Evolutionary conservation across 805 yeast genomes (phyloP), one percentile per base, ranked within the genome.

Genomic region (Teunomyces pallodes): DNA sequence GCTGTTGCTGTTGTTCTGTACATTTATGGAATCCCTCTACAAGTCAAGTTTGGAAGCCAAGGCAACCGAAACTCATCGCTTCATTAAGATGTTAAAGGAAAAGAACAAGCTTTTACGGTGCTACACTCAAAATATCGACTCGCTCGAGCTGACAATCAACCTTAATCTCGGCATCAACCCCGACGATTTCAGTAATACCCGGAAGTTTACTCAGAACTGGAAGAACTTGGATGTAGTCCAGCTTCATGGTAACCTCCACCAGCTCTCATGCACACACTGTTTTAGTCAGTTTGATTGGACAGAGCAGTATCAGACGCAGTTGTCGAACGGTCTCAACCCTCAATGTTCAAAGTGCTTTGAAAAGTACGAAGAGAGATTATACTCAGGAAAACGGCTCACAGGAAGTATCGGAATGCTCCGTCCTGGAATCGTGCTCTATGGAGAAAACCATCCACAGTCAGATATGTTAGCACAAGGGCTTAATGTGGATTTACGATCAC

Each of bases 41-140:
- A 58, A 75, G 9, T 80, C 82, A 47, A 84, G 89, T 9, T 64
- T 75, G 48, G 54, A 65, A 14, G 97, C 97, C 9, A 68, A 71
- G 47, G 94, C 97, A 1, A 92, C 99, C 0, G 82, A 79, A 55
- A 88, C 96, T 1, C 98, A 92, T 65, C 72, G 75, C 52, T 88
- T 92, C 59, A 83, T 92, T 36, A 76, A 74, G 46, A 75, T 72
- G 38, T 65, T 85, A 46, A 81, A 80, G 57, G 82, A 77, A 47
- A 80, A 80, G 61, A 82, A 78, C 51, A 86, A 85, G 65, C 75
- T 91, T 40, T 64, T 90, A 43, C 73, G 96, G 49, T 90, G 97
- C 67, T 92, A 92, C 64, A 92, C 98, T 1, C 98, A 94, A 61
- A 92, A 92, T 62, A 92, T 92, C 50, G 99, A 92, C 65, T 91